phyloP scores from a whole-genome alignment of 225 moss, liverwort and hornwort genomes.

The Physcomitrellopsis africana region DNA sequence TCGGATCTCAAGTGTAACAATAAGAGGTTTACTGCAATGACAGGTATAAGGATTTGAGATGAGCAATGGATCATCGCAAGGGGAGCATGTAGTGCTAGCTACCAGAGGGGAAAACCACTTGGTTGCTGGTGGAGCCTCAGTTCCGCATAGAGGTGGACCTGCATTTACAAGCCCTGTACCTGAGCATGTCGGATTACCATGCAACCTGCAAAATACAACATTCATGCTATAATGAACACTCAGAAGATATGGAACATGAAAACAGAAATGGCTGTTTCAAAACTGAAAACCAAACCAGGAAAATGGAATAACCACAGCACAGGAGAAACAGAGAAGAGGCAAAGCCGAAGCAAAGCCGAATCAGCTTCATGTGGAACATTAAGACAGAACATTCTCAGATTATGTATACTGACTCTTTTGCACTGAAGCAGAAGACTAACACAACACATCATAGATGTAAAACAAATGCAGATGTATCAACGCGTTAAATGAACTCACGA shows the following conservation, averaged over 20 bases:
- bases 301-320: no score
- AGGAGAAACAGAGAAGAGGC: no score
- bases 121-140: not conserved
- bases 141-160: constrained; percentile 7
- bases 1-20: constrained; percentile 53
- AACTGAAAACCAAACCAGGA: no score
- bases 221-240: not conserved
- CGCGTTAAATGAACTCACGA: no score
- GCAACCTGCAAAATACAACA: constrained; percentile 31
- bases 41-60: constrained; percentile 40
- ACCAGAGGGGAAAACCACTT: constrained; percentile 17
- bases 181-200: constrained; percentile 49
- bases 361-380: no score
- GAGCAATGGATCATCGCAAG: fast-evolving
- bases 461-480: no score
- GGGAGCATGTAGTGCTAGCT: not conserved
- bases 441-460: no score
- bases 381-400: no score
- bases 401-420: no score
- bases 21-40: constrained; percentile 56
- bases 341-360: no score
- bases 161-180: constrained; percentile 9
- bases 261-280: not conserved
- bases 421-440: no score
- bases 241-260: not conserved